Evolutionary conservation across 1,284 basidiomycete species (phyloP).

Genomic region (Ceratobasidium sp.): DNA sequence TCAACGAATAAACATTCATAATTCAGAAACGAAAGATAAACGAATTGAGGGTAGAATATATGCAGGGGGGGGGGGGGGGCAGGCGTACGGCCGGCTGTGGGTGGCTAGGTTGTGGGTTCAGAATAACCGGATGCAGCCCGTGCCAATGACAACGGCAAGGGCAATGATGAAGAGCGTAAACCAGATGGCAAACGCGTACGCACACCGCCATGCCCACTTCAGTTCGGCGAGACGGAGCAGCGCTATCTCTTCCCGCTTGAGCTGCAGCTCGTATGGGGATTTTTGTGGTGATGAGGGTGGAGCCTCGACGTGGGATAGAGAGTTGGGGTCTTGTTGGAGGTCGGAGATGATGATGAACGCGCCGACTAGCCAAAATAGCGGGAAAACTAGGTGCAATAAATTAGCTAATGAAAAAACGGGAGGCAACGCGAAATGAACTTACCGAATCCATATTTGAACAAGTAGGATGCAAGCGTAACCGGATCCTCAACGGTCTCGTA

Average conservation of each 20-base stretch:
- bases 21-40: slow-evolving; percentile 33
- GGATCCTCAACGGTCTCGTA: slow-evolving; percentile 42
- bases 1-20: slow-evolving; percentile 41
- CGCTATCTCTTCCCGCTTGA: slow-evolving; percentile 44
- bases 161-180: slow-evolving; percentile 18
- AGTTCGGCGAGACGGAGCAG: slow-evolving; percentile 47
- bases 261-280: slow-evolving; percentile 39
- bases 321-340: slow-evolving; percentile 33
- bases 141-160: slow-evolving; percentile 34
- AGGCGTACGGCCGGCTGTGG: neutral
- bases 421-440: slow-evolving; percentile 31
- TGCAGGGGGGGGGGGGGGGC: neutral
- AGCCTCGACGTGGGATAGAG: slow-evolving; percentile 10
- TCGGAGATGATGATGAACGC: slow-evolving; percentile 47
- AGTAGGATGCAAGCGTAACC: slow-evolving; percentile 44
- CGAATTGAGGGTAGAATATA: slow-evolving; percentile 23
- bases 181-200: slow-evolving; percentile 43
- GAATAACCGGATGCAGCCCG: slow-evolving; percentile 36
- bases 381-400: slow-evolving; percentile 44
- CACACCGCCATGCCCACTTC: slow-evolving; percentile 49
- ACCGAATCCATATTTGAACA: slow-evolving; percentile 48
- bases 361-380: slow-evolving; percentile 48
- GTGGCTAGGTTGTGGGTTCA: neutral
- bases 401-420: slow-evolving; percentile 4
- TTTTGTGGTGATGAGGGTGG: slow-evolving; percentile 30